phyloP scores from a whole-genome alignment of 345 rosid species.

The Ceriops tagal region DNA sequence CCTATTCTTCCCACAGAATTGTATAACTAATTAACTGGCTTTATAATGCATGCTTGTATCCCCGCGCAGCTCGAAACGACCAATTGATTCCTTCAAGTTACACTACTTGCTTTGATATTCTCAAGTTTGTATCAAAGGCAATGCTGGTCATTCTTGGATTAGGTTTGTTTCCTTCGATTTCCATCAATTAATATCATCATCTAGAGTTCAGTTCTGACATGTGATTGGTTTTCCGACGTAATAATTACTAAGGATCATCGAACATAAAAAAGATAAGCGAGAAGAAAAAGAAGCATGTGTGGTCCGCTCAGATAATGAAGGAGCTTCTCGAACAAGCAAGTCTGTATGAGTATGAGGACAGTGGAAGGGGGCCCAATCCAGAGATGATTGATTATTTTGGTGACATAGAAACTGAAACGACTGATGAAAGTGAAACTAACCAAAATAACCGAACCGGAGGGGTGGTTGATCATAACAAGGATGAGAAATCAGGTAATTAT shows the following conservation, averaged over 20 bases:
- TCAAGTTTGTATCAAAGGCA: constrained; percentile 40
- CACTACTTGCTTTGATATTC: constrained; percentile 25
- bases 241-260: constrained; percentile 26
- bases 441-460: background rate
- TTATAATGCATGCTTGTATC: background rate
- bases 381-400: rapidly evolving
- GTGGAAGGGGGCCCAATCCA: constrained; percentile 15
- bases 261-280: constrained; percentile 25
- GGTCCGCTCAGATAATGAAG: constrained; percentile 46
- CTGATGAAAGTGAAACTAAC: background rate
- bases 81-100: constrained; percentile 38
- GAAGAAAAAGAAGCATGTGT: constrained; percentile 40
- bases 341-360: constrained; percentile 21
- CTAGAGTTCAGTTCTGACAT: background rate
- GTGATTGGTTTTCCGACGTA: background rate
- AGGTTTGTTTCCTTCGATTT: constrained; percentile 17
- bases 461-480: too few species aligned
- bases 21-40: background rate
- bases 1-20: too few species aligned
- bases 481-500: too few species aligned
- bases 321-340: constrained; percentile 22
- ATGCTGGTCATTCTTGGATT: constrained; percentile 39
- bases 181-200: background rate
- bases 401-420: background rate
- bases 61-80: background rate